A percentile compares a stretch with the other conserved stretches of the same genome.
These are phyloP conservation scores for Leptographium lundbergii DNA, from an alignment of 2,329 filamentous ascomycete species.

Conservation along the genomic window DNA sequence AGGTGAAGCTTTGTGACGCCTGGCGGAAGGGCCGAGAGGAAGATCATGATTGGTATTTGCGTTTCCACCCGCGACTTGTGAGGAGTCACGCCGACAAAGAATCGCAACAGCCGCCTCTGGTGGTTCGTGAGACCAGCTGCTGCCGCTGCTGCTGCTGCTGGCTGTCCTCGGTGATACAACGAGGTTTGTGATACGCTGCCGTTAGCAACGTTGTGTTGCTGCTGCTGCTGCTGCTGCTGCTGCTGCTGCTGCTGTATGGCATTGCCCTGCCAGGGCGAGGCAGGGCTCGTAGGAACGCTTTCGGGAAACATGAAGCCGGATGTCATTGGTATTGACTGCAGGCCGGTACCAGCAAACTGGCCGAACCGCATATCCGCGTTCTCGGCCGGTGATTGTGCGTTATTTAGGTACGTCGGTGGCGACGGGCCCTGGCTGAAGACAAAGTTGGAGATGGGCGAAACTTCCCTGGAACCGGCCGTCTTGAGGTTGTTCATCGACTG, in stretches of 20 bases:
- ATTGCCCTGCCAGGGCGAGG: constrained; percentile 5
- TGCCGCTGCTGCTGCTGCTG: constrained; percentile 1
- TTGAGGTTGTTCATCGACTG: constrained; percentile 37
- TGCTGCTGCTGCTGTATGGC: constrained; percentile 10
- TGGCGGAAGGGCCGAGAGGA: constrained; percentile 59
- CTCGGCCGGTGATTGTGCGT: constrained; percentile 32
- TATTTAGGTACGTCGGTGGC: constrained; percentile 32
- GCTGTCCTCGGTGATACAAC: not conserved
- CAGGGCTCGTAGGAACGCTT: constrained; percentile 8
- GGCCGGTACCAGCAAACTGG: not conserved
- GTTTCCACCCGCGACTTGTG: constrained; percentile 90
- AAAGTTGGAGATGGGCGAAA: constrained; percentile 40
- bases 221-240: constrained; percentile 7
- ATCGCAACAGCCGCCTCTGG: constrained; percentile 6
- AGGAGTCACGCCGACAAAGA: constrained; percentile 47
- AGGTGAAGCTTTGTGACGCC: constrained; percentile 74
- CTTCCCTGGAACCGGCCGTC: constrained; percentile 35
- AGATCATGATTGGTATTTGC: constrained; percentile 81
- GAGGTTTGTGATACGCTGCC: not conserved
- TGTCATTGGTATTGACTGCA: constrained; percentile 4
- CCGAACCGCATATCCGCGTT: constrained; percentile 23
- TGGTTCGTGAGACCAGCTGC: not conserved
- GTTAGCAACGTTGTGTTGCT: constrained; percentile 3
- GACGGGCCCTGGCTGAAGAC: constrained; percentile 40
- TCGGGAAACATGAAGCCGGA: constrained; percentile 7